A percentile compares a stretch with the other conserved stretches of the same genome.
Evolutionary conservation across 2,329 filamentous ascomycete species (phyloP).

Genomic region (Fusarium sp.): DNA sequence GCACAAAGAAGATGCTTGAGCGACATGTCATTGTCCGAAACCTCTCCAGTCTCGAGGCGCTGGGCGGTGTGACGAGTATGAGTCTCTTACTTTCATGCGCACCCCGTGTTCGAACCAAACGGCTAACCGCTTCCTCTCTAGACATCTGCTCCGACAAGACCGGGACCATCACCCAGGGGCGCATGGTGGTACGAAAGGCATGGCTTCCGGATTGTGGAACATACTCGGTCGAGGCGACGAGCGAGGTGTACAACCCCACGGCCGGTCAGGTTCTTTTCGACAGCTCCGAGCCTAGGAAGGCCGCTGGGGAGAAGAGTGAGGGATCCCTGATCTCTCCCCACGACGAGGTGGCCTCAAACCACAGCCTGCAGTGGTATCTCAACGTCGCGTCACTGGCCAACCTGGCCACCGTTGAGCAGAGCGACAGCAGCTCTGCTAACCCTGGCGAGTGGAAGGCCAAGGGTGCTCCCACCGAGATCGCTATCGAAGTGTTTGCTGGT

Average conservation of each 20-base stretch:
- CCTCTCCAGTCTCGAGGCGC: conserved; percentile 59
- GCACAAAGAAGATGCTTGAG: conserved; percentile 60
- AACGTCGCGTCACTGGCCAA: conserved; percentile 71
- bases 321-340: not conserved
- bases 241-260: conserved; percentile 47
- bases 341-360: not conserved
- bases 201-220: conserved; percentile 49
- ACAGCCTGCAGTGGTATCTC: conserved; percentile 61
- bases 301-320: not conserved
- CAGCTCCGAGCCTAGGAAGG: conserved; percentile 27
- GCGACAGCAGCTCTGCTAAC: conserved; percentile 43
- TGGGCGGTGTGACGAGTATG: conserved; percentile 61
- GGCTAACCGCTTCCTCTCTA: conserved; percentile 13
- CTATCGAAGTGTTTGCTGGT: conserved; percentile 68
- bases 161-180: conserved; percentile 51
- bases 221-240: conserved; percentile 48
- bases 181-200: conserved; percentile 45
- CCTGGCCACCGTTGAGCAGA: conserved; percentile 67
- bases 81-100: conserved; percentile 23
- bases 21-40: conserved; percentile 62
- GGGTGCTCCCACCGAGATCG: conserved; percentile 67
- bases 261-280: conserved; percentile 38
- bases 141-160: conserved; percentile 50
- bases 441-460: conserved; percentile 54
- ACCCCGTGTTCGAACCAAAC: conserved; percentile 10